Evolutionary conservation across 305 asterid genomes (phyloP).

Genomic region (Withania somnifera): DNA sequence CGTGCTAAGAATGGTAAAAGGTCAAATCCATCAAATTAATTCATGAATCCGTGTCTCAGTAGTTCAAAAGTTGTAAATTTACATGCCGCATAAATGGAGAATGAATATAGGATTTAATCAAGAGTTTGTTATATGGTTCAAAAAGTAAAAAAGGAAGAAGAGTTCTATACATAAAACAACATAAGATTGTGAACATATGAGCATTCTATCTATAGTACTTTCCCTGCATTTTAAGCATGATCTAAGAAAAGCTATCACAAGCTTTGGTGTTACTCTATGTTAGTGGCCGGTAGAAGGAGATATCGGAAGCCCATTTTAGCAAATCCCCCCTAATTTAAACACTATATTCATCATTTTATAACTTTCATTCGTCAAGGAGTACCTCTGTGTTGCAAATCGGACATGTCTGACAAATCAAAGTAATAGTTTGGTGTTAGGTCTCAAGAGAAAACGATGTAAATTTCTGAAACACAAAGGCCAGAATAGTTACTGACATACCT

Average conservation of each 20-base stretch:
- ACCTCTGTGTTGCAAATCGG: conserved; percentile 80
- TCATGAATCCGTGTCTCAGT: background rate
- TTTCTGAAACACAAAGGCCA: background rate
- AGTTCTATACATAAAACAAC: background rate
- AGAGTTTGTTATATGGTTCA: background rate
- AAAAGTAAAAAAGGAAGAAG: background rate
- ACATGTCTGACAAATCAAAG: conserved; percentile 30
- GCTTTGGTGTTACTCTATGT: background rate
- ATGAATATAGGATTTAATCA: background rate
- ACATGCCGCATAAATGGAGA: background rate
- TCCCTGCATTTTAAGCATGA: background rate
- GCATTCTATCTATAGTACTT: background rate
- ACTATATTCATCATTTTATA: background rate
- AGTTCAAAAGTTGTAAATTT: background rate
- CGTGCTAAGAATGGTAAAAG: background rate
- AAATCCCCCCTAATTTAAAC: background rate
- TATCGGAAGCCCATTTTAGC: background rate
- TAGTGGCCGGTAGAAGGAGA: background rate
- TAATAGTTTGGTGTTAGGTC: background rate
- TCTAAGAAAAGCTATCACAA: background rate
- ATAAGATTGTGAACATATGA: background rate
- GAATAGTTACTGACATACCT: conserved; percentile 29
- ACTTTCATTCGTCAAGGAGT: conserved; percentile 33
- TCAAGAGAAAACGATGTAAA: background rate
- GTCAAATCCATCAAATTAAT: background rate